Base-by-base conservation (phyloP, 192 early-diverging fungal species). In the Podila minutissima region DNA sequence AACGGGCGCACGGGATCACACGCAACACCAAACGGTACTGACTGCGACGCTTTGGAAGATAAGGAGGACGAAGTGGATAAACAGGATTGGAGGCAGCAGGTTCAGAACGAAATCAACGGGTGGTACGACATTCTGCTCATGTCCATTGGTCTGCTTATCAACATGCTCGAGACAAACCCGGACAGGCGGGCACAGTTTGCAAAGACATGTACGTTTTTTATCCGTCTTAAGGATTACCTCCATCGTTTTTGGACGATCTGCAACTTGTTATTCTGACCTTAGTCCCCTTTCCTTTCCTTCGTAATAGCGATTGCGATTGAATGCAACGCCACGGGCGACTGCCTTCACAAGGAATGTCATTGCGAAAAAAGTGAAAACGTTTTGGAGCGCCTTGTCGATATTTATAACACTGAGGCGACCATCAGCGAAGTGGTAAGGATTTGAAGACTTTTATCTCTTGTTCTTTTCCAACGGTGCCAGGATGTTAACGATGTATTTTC, bases 91-190 rank as follows among this genome's bases (percentile, higher is more conserved):
- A 46, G 41, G 41, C 41, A 17, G 1, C 41, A 46, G 8, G 41
- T 46, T 2, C 41, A 72, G 9, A 72, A 79, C 26, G 66, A 79
- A 24, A 59, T 61, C 2, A 72, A 64, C 67, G 76, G 70, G 24
- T 79, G 76, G 82, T 75, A 75, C 35, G 82, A 83, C 15, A 68
- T 69, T 20, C 46, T 83, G 4, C 37, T 83, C 19, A 37, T 76
- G 15, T 76, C 74, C 19, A 62, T 76, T n/a, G 82, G 74, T 6
- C 17, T 83, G 9, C 46, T 83, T 10, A 77, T 76, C 62, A 83
- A 83, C 29, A 69, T 83, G 59, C 50, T 83, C 19, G 82, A 83
- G 41, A 63, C 50, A 0, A 66, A 71, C 64, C 20, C 29, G n/a
- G 10, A 10, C 20, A 32, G 66, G 32, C 65, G 69, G 17, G 24